phyloP scores from a whole-genome alignment of 495 filamentous ascomycete species.

The Evansstolkia leycettana region DNA sequence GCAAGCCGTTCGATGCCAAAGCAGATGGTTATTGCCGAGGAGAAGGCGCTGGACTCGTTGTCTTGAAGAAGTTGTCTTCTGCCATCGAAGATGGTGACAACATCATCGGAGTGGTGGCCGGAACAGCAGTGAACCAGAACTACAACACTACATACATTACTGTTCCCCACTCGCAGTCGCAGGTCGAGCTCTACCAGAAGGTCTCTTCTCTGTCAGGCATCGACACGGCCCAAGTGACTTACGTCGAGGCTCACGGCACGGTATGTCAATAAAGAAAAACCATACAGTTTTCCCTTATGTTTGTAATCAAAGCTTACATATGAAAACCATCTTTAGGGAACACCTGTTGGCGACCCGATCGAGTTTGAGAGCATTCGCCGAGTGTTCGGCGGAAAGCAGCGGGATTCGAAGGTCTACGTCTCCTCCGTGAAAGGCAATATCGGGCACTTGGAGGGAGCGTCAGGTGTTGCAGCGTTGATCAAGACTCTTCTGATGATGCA shows the following conservation, averaged over 20 bases:
- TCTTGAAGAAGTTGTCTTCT: conserved; percentile 44
- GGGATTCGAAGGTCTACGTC: conserved; percentile 8
- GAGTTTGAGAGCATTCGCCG: conserved; percentile 16
- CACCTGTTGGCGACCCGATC: conserved; percentile 24
- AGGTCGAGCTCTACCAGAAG: conserved; percentile 12
- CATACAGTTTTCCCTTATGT: too few species aligned
- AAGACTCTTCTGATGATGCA: conserved; percentile 34
- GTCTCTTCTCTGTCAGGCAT: conserved; percentile 4
- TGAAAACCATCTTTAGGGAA: too few species aligned
- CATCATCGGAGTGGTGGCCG: conserved; percentile 47
- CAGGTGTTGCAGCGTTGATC: conserved; percentile 26
- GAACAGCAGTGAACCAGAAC: conserved; percentile 46
- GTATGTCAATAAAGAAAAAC: too few species aligned
- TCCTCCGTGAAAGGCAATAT: conserved; percentile 30
- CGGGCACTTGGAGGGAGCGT: conserved; percentile 31
- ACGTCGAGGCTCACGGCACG: conserved; percentile 31
- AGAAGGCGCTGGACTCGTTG: conserved; percentile 22
- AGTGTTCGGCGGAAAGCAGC: conserved; percentile 14
- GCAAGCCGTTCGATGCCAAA: conserved; percentile 44
- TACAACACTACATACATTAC: conserved; percentile 51
- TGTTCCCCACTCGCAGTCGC: conserved; percentile 25
- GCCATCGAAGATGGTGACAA: conserved; percentile 49
- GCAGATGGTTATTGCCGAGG: conserved; percentile 27
- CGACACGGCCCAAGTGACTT: conserved; percentile 5
- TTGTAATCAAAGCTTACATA: too few species aligned